These are phyloP conservation scores for Scleroderma bovista DNA, from an alignment of 768 basidiomycete species.

Conservation along the genomic window DNA sequence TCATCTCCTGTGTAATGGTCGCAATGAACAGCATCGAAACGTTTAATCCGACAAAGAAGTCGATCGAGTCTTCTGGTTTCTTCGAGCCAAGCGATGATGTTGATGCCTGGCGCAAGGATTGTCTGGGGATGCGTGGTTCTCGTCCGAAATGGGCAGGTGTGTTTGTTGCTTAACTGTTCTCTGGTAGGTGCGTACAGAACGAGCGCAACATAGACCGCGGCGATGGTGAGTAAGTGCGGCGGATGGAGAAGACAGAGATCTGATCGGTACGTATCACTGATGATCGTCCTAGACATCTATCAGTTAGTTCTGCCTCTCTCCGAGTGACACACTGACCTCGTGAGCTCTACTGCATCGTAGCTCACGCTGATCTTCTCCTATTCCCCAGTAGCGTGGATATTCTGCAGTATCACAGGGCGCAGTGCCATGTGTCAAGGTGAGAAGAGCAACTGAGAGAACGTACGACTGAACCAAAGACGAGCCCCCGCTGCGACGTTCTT, in stretches of 20 bases:
- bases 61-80: conserved; percentile 60
- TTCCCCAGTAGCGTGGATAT: conserved; percentile 77
- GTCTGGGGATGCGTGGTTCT: conserved; percentile 37
- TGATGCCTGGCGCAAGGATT: conserved; percentile 48
- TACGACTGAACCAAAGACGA: too few species aligned
- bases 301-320: neutral
- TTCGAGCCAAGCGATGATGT: conserved; percentile 24
- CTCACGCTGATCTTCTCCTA: conserved; percentile 72
- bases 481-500: too few species aligned
- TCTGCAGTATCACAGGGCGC: conserved; percentile 32
- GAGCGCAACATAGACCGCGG: conserved; percentile 87
- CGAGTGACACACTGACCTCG: conserved; percentile 56
- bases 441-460: too few species aligned
- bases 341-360: conserved; percentile 78
- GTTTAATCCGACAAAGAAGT: conserved; percentile 82
- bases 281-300: conserved; percentile 69
- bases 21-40: conserved; percentile 78
- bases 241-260: conserved; percentile 93
- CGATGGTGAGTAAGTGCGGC: conserved; percentile 91
- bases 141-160: conserved; percentile 12
- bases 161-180: conserved; percentile 44
- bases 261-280: too few species aligned
- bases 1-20: too few species aligned
- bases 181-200: too few species aligned
- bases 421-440: too few species aligned